Base-by-base conservation (phyloP, 306 rosid genomes). In the Cicer judaicum region DNA sequence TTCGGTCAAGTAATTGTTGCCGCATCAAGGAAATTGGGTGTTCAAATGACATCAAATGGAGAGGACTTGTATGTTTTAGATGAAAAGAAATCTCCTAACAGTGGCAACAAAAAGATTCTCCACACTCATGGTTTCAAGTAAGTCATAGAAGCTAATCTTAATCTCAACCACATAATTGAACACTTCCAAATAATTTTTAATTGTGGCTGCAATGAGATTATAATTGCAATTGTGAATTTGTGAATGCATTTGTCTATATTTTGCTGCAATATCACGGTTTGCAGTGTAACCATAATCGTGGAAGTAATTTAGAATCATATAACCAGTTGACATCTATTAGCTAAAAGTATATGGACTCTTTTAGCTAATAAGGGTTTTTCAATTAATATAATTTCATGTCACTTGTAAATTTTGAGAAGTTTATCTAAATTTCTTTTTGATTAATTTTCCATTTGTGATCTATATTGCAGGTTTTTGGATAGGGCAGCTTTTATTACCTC, bases 1-100 rank as follows among this genome's bases (percentile, higher is more conserved):
- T 79, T 90, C 12, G 83, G 88, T 53, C 96, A 90, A 79, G 96
- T 90, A 10, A 53, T 90, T 52, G 80, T 84, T 14, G 92, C 96
- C 34, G 85, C 96, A 34, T 49, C 79, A 10, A 85, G 72, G 64
- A 90, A 90, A 80, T 77, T 79, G 85, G 46, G 59, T 7, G 78
- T 48, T 50, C 80, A 78, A 44, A 49, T 56, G 68, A 39, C 83
- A 14, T 24, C 80, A 11, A 52, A 75, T 8, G 70, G 68, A 15
- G 89, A 81, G 5, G 78, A 85, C 10, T 69, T 90, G 11, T 88
- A 84, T 73, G 96, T 83, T 44, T 13, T 47, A 36, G 83, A 79
- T 36, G 84, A 75, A 15, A 48, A 70, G 13, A 81, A 83, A 49
- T 84, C 90, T 62, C 59, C 88, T 65, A 81, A 57, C 63, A 81